A percentile compares a stretch with the other conserved stretches of the same genome.
phyloP scores from a whole-genome alignment of 2,329 filamentous ascomycete genomes.

The Cladophialophora psammophila region DNA sequence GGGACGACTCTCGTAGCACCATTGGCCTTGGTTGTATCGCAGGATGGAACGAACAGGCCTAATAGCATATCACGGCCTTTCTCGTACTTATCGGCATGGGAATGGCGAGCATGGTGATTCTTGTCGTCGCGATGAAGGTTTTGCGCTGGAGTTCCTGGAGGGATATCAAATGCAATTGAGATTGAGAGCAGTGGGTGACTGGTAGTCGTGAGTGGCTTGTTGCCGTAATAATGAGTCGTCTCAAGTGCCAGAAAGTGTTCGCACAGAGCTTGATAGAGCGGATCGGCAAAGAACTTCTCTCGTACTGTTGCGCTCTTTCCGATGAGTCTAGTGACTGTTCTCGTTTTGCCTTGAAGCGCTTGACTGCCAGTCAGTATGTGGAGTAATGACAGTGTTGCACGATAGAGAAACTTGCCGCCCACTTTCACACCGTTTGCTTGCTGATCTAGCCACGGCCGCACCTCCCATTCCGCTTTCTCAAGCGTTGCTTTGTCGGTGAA shows the following conservation, averaged over 20 bases:
- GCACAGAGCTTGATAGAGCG: slow-evolving; percentile 44
- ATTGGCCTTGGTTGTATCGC: slow-evolving; percentile 47
- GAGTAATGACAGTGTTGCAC: neutral
- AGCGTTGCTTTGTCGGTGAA: slow-evolving; percentile 44
- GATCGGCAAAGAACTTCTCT: slow-evolving; percentile 48
- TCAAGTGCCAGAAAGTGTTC: slow-evolving; percentile 49
- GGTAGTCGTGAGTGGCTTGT: slow-evolving; percentile 43
- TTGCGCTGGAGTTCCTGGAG: slow-evolving; percentile 45
- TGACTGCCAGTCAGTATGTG: slow-evolving; percentile 25
- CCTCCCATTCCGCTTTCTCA: slow-evolving; percentile 42
- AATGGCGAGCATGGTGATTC: slow-evolving; percentile 49
- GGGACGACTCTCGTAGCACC: slow-evolving; percentile 50
- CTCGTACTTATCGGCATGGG: slow-evolving; percentile 37
- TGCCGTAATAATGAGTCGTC: slow-evolving; percentile 47
- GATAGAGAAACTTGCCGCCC: slow-evolving; percentile 31
- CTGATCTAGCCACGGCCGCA: slow-evolving; percentile 43
- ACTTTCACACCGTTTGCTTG: slow-evolving; percentile 40
- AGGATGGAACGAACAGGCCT: slow-evolving; percentile 49
- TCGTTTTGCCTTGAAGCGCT: slow-evolving; percentile 47
- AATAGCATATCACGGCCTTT: slow-evolving; percentile 47
- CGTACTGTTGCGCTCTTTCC: slow-evolving; percentile 48
- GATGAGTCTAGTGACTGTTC: slow-evolving; percentile 47
- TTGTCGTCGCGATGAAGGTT: slow-evolving; percentile 51
- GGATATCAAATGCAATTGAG: slow-evolving; percentile 49
- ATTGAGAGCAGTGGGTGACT: slow-evolving; percentile 50